Conservation (phyloP, 345 rosid species). For the Gossypium herbaceum region DNA sequence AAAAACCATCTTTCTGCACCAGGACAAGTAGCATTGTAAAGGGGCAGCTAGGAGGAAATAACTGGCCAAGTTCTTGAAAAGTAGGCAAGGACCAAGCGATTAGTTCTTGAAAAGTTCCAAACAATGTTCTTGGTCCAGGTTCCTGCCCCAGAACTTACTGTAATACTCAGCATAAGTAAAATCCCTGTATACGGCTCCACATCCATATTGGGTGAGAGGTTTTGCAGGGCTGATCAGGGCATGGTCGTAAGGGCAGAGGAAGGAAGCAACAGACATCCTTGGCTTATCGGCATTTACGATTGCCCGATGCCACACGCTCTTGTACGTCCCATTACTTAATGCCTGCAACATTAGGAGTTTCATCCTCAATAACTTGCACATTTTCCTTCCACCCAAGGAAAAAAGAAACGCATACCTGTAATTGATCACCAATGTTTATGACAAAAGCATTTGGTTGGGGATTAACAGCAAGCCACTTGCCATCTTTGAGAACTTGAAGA, state of each 20-base stretch:
- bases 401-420: constrained; percentile 46
- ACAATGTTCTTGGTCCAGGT: constrained; percentile 79
- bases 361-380: background rate
- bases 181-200: constrained; percentile 55
- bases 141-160: constrained; percentile 81
- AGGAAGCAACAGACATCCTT: constrained; percentile 75
- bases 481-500: constrained; percentile 77
- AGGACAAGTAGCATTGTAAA: too few relatives aligned
- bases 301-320: constrained; percentile 90
- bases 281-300: constrained; percentile 50
- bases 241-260: constrained; percentile 58
- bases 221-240: constrained; percentile 63
- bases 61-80: too few relatives aligned
- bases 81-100: background rate
- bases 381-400: background rate
- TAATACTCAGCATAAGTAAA: constrained; percentile 86
- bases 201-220: constrained; percentile 36
- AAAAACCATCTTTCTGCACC: too few relatives aligned
- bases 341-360: constrained; percentile 41
- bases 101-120: constrained; percentile 65
- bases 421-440: constrained; percentile 84
- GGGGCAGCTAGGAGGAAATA: too few relatives aligned
- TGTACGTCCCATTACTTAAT: constrained; percentile 73
- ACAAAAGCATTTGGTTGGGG: constrained; percentile 83
- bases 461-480: constrained; percentile 73